Conservation (phyloP, 192 early-diverging fungal genomes). For the Mortierella claussenii region DNA sequence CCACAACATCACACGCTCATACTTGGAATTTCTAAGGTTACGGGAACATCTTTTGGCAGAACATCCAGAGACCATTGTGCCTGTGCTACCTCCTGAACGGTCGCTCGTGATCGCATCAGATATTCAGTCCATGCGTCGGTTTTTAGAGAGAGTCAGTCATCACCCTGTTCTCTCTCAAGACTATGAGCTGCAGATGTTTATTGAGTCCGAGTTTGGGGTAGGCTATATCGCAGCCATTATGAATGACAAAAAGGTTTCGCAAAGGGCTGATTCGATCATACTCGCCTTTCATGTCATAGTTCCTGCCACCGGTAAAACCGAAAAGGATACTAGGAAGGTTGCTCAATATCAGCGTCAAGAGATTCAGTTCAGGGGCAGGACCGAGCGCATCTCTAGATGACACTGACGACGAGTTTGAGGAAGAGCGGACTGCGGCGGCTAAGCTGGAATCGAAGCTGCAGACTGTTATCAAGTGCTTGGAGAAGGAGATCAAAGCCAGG, state of each 20-base stretch:
- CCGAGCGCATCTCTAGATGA: conserved; percentile 16
- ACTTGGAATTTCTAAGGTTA: conserved; percentile 54
- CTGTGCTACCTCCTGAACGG: conserved; percentile 47
- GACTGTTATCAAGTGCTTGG: conserved; percentile 31
- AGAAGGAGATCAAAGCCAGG: conserved; percentile 47
- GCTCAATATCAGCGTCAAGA: conserved; percentile 40
- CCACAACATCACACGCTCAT: conserved; percentile 45
- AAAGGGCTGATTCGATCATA: too few species aligned
- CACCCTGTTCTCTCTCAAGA: conserved; percentile 56
- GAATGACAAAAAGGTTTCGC: too few species aligned
- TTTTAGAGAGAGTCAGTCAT: conserved; percentile 46
- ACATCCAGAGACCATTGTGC: conserved; percentile 57
- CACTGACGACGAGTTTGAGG: conserved; percentile 51
- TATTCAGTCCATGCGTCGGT: conserved; percentile 47
- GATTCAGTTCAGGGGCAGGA: conserved; percentile 29
- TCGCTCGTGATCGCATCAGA: conserved; percentile 48
- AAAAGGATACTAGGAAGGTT: conserved; percentile 42
- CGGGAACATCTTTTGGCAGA: conserved; percentile 47
- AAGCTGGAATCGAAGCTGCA: conserved; percentile 42
- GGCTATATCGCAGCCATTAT: too few species aligned
- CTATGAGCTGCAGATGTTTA: conserved; percentile 57
- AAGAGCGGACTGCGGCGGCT: conserved; percentile 8
- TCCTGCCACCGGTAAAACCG: conserved; percentile 51
- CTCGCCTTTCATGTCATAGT: too few species aligned
- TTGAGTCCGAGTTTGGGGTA: conserved; percentile 58